Conservation (phyloP, 371 early-diverging fungal genomes). For the Lichtheimia ramosa region DNA sequence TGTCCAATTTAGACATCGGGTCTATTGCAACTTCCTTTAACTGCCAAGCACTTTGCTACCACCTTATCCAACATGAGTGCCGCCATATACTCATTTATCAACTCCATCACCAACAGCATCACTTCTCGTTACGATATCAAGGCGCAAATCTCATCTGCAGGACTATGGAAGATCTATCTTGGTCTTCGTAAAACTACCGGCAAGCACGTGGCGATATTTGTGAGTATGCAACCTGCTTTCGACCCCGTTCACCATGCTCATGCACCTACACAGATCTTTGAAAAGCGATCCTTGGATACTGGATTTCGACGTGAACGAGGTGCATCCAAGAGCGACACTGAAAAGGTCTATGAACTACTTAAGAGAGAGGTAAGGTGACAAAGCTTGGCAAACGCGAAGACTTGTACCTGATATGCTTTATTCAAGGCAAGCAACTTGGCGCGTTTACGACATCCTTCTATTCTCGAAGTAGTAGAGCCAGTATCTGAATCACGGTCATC, state of each 20-base stretch:
- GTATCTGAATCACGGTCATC: slow-evolving; percentile 72
- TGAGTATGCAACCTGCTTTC: slow-evolving; percentile 24
- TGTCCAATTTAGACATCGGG: no score
- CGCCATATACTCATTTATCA: slow-evolving; percentile 51
- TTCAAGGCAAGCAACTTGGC: slow-evolving; percentile 69
- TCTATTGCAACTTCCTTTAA: no score
- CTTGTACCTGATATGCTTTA: background rate
- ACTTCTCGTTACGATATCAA: slow-evolving; percentile 53
- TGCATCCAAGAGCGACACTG: slow-evolving; percentile 52
- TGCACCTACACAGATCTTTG: slow-evolving; percentile 58
- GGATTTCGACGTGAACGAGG: slow-evolving; percentile 51
- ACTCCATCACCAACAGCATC: slow-evolving; percentile 47
- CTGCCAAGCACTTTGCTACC: no score
- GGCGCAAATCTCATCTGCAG: slow-evolving; percentile 56
- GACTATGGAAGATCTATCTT: slow-evolving; percentile 68
- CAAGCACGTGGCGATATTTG: slow-evolving; percentile 63
- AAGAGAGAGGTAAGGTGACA: slow-evolving; percentile 51
- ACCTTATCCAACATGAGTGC: slow-evolving; percentile 35
- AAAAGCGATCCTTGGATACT: slow-evolving; percentile 68
- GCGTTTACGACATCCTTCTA: slow-evolving; percentile 81
- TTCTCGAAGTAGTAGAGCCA: slow-evolving; percentile 83
- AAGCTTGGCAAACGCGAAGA: background rate
- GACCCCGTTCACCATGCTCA: no score
- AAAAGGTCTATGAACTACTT: slow-evolving; percentile 58
- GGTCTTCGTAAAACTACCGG: slow-evolving; percentile 63